phyloP scores from a whole-genome alignment of 2,329 filamentous ascomycete genomes.

The Colletotrichum eremochloae region DNA sequence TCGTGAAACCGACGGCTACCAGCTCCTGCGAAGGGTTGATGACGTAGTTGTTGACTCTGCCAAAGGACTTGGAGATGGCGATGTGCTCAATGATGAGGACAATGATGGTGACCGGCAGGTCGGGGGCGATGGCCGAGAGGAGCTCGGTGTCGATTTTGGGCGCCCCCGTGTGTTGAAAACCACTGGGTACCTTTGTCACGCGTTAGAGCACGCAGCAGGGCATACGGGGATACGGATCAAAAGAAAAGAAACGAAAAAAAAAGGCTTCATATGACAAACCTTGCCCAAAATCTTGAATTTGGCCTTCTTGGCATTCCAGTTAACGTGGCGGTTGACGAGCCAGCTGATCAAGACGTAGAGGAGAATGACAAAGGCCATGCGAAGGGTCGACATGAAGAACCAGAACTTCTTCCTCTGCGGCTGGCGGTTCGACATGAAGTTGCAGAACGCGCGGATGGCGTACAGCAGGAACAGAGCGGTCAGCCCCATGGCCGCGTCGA shows the following conservation, averaged over 20 bases:
- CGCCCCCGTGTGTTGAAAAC: conserved; percentile 77
- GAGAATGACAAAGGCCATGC: conserved; percentile 84
- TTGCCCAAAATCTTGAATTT: conserved; percentile 74
- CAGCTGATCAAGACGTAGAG: conserved; percentile 85
- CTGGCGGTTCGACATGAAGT: conserved; percentile 73
- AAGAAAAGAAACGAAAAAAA: too few relatives aligned
- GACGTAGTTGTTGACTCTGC: conserved; percentile 82
- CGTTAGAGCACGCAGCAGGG: too few relatives aligned
- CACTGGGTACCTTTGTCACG: conserved; percentile 70
- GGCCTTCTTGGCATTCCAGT: conserved; percentile 60
- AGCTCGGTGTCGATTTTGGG: conserved; percentile 72
- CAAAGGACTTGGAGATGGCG: conserved; percentile 86
- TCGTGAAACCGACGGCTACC: conserved; percentile 82
- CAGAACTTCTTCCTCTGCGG: conserved; percentile 76
- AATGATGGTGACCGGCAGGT: conserved; percentile 81
- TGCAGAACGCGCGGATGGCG: conserved; percentile 72
- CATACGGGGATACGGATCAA: too few relatives aligned
- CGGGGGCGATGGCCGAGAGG: conserved; percentile 71
- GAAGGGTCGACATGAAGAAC: conserved; percentile 84
- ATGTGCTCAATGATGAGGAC: conserved; percentile 87
- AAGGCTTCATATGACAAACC: too few relatives aligned
- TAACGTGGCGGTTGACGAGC: conserved; percentile 73
- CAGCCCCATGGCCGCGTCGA: conserved; percentile 81
- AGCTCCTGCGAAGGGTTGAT: conserved; percentile 85
- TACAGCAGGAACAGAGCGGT: conserved; percentile 77